phyloP scores from a whole-genome alignment of 2,329 filamentous ascomycete species.

The Penicillium sp. region DNA sequence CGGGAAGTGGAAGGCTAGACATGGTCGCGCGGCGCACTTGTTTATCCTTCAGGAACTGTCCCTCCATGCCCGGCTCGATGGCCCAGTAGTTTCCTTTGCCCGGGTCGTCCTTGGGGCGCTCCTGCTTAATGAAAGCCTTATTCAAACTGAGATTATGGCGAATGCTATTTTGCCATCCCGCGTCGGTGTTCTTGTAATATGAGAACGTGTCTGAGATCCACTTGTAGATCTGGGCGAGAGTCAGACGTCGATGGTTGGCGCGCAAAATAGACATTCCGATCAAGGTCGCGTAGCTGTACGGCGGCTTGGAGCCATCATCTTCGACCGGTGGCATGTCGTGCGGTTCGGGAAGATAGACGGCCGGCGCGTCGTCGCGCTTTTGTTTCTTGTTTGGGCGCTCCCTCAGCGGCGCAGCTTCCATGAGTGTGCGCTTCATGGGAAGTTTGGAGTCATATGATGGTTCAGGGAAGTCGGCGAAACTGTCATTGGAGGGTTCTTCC shows the following conservation, averaged over 20 bases:
- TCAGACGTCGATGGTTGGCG: constrained; percentile 78
- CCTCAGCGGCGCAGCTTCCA: constrained; percentile 73
- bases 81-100: constrained; percentile 98
- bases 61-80: constrained; percentile 86
- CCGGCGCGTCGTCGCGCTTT: constrained; percentile 58
- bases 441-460: constrained; percentile 48
- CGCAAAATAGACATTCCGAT: constrained; percentile 97
- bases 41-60: constrained; percentile 88
- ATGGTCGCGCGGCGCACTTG: constrained; percentile 52
- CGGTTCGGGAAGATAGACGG: constrained; percentile 64
- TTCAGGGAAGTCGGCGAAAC: constrained; percentile 51
- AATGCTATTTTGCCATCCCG: constrained; percentile 99
- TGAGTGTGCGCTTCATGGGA: constrained; percentile 61
- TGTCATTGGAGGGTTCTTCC: constrained; percentile 45
- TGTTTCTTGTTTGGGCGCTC: constrained; percentile 71
- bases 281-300: constrained; percentile 89
- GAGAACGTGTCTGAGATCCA: constrained; percentile 97
- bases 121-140: constrained; percentile 94
- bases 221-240: constrained; percentile 94
- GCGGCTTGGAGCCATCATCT: constrained; percentile 86
- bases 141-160: constrained; percentile 96
- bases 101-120: constrained; percentile 93
- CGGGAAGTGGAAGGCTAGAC: constrained; percentile 46
- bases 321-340: constrained; percentile 78
- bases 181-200: constrained; percentile 81